These are phyloP conservation scores for Cercospora sp. DNA, from an alignment of 2,329 filamentous ascomycete genomes.

Conservation along the genomic window DNA sequence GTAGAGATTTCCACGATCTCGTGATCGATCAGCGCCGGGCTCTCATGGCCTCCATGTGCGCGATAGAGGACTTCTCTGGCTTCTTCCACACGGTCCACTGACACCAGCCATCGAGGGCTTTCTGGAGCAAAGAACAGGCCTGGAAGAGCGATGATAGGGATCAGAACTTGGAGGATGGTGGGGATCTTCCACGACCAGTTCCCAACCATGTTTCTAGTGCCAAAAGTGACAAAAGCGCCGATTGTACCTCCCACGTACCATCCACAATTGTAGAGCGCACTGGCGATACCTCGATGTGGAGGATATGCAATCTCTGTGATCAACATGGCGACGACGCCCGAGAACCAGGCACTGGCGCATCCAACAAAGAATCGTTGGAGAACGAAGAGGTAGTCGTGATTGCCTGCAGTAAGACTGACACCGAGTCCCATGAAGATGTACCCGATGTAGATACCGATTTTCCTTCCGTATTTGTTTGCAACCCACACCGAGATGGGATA, in stretches of 20 bases:
- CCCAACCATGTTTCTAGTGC: constrained; percentile 24
- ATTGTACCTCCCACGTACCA: constrained; percentile 37
- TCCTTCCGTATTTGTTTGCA: constrained; percentile 48
- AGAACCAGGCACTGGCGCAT: constrained; percentile 38
- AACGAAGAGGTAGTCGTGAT: constrained; percentile 42
- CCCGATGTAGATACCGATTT: constrained; percentile 41
- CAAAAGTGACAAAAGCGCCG: constrained; percentile 30
- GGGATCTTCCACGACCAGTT: constrained; percentile 35
- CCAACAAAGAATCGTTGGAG: constrained; percentile 43
- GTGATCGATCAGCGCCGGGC: constrained; percentile 66
- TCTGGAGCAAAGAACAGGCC: constrained; percentile 29
- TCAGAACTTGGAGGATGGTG: constrained; percentile 29
- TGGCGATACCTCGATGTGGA: constrained; percentile 41
- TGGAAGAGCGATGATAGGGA: constrained; percentile 28
- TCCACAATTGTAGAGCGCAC: constrained; percentile 40
- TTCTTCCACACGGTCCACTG: constrained; percentile 46
- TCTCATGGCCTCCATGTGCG: constrained; percentile 57
- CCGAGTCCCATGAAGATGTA: constrained; percentile 39
- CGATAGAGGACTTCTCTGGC: constrained; percentile 60
- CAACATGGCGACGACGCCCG: constrained; percentile 40
- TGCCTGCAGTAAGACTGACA: constrained; percentile 36
- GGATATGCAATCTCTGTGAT: constrained; percentile 51
- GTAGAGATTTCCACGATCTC: constrained; percentile 62
- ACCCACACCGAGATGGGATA: constrained; percentile 42
- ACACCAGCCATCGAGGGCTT: constrained; percentile 32